Conservation (phyloP, 1,284 basidiomycete species). For the Fomitiporia mediterranea region DNA sequence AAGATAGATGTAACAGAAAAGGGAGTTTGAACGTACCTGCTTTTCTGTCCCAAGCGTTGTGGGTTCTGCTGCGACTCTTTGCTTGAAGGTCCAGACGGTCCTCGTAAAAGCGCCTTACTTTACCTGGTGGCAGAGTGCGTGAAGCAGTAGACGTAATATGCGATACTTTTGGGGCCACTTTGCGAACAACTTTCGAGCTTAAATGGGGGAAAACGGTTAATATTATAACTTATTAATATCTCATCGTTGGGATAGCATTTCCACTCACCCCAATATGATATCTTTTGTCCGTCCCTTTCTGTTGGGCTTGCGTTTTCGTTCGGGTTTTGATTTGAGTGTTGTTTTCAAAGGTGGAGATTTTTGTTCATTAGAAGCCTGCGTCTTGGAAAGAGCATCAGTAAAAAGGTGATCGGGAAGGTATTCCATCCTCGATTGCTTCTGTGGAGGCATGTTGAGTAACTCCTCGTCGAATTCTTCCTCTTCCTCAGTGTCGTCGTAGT, state of each 20-base stretch:
- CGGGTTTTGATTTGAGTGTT: not conserved
- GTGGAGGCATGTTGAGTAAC: not conserved
- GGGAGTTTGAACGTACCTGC: constrained; percentile 1
- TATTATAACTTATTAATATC: too few species aligned
- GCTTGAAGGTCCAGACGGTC: not conserved
- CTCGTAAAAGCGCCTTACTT: constrained; percentile 12
- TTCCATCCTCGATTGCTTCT: not conserved
- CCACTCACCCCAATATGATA: constrained; percentile 17
- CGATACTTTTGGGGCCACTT: not conserved
- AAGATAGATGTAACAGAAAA: not conserved
- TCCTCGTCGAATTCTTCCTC: not conserved
- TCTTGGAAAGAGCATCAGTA: constrained; percentile 12
- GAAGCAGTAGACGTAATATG: not conserved
- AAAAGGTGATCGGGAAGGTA: constrained; percentile 21
- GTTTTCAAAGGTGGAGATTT: too few species aligned
- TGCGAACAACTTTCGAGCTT: constrained; percentile 18
- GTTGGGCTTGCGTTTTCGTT: not conserved
- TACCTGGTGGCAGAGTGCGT: constrained; percentile 11
- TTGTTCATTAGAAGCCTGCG: not conserved
- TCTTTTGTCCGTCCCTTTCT: constrained; percentile 11
- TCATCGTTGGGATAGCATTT: not conserved
- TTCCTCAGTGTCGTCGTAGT: not conserved
- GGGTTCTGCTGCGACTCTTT: not conserved
- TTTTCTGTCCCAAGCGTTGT: constrained; percentile 14
- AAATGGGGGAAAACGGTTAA: too few species aligned